These are phyloP conservation scores for Tetrahymena elliotti DNA, from an alignment of 73 alveolate species.

Conservation along the genomic window DNA sequence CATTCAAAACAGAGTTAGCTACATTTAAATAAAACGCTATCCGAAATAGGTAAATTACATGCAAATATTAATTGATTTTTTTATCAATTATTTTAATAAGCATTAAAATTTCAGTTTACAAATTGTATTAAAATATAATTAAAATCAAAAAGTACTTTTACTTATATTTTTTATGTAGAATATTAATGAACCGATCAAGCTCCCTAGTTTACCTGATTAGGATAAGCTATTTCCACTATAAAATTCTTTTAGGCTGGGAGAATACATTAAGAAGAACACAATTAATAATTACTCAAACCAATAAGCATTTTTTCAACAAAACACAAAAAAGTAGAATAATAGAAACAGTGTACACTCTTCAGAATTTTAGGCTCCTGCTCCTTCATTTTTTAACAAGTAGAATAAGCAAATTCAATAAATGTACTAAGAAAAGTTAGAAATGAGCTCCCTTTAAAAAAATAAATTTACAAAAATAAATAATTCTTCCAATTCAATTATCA, in stretches of 20 bases:
- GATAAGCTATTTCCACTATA: background rate
- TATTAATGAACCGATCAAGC: background rate
- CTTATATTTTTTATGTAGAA: background rate
- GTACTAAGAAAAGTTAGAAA: background rate
- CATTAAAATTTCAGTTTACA: background rate
- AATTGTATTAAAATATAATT: background rate
- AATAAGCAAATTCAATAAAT: background rate
- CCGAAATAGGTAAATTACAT: background rate
- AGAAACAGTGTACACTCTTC: background rate
- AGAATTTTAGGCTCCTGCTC: background rate
- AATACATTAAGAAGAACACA: background rate
- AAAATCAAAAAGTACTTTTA: background rate
- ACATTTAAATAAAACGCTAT: background rate
- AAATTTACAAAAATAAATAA: background rate
- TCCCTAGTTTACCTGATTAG: background rate
- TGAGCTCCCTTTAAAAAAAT: background rate
- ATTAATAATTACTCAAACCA: background rate
- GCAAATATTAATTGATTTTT: background rate
- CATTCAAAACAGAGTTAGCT: too few relatives aligned
- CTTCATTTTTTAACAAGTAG: background rate
- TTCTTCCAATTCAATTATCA: background rate
- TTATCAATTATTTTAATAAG: background rate
- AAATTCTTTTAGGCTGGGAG: background rate
- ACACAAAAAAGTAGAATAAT: background rate
- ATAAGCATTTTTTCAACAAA: background rate